Percentiles rank a stretch among this genome's conserved stretches.
phyloP scores from a whole-genome alignment of 331 rosid species.

The Saraca asoca region DNA sequence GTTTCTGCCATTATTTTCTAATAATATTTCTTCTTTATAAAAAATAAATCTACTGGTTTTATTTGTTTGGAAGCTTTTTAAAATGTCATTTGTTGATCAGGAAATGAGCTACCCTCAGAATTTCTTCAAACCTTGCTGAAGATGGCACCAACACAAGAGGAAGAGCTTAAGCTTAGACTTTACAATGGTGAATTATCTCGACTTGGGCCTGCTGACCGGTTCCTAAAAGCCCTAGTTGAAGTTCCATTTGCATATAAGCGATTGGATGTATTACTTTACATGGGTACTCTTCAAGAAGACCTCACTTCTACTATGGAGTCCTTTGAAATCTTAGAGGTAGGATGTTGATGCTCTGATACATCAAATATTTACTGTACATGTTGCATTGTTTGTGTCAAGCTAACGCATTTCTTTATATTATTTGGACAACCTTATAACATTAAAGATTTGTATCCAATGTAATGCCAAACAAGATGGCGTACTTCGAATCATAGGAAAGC shows the following conservation, averaged over 20 bases:
- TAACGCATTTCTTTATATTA: slow-evolving; percentile 2
- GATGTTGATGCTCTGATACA: slow-evolving; percentile 15
- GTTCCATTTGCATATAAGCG: slow-evolving; percentile 84
- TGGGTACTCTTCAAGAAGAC: slow-evolving; percentile 80
- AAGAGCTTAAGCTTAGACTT: slow-evolving; percentile 86
- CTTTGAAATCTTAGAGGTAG: slow-evolving; percentile 82
- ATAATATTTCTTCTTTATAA: too few relatives aligned
- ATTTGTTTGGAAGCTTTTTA: slow-evolving; percentile 25
- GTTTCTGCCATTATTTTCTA: too few relatives aligned
- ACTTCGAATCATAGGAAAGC: background rate
- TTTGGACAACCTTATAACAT: slow-evolving; percentile 14
- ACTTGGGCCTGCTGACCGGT: slow-evolving; percentile 90
- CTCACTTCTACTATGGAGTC: slow-evolving; percentile 57
- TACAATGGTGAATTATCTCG: slow-evolving; percentile 58
- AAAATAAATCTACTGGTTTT: background rate
- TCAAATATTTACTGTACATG: background rate
- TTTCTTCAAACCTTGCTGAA: slow-evolving; percentile 69
- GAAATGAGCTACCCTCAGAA: slow-evolving; percentile 87
- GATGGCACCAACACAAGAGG: slow-evolving; percentile 90
- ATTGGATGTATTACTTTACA: slow-evolving; percentile 79
- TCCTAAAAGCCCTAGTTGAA: slow-evolving; percentile 70
- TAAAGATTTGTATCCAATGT: background rate
- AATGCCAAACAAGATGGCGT: background rate
- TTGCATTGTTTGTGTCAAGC: background rate
- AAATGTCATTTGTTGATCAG: slow-evolving; percentile 50